A percentile compares a stretch with the other conserved stretches of the same genome.
phyloP scores from a whole-genome alignment of 2,329 filamentous ascomycete genomes.

The Sporothrix pseudoabietina region DNA sequence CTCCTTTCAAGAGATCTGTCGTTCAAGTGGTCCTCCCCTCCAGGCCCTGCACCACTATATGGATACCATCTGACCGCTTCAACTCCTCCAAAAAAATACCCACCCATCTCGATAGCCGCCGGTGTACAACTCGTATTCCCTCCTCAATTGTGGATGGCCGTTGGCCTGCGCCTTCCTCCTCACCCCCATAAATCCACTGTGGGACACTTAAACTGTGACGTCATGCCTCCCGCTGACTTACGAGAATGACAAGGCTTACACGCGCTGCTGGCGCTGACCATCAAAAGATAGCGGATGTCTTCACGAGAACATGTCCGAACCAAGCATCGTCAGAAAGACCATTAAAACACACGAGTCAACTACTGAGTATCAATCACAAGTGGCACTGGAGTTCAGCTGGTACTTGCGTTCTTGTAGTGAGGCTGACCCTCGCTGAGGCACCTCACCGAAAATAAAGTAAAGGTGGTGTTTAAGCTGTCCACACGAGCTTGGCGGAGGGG shows the following conservation, averaged over 20 bases:
- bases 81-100: neutral
- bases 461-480: neutral
- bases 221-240: conserved; percentile 3
- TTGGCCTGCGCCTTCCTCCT: neutral
- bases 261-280: neutral
- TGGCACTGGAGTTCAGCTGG: neutral
- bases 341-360: neutral
- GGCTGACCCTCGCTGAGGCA: neutral
- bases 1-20: conserved; percentile 8
- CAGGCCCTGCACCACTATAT: no score
- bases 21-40: neutral
- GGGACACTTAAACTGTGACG: conserved; percentile 10
- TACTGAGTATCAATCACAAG: neutral
- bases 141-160: neutral
- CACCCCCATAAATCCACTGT: neutral
- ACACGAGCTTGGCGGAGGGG: conserved; percentile 3
- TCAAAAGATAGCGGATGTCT: neutral
- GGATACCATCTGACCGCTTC: conserved; percentile 4
- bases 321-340: neutral
- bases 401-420: neutral
- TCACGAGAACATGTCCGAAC: neutral
- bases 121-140: neutral
- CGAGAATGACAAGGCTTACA: neutral
- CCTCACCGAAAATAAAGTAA: neutral
- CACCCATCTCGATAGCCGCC: conserved; percentile 5